These are phyloP conservation scores for Rhodotorula taiwanensis DNA, from an alignment of 768 basidiomycete genomes.

Conservation along the genomic window DNA sequence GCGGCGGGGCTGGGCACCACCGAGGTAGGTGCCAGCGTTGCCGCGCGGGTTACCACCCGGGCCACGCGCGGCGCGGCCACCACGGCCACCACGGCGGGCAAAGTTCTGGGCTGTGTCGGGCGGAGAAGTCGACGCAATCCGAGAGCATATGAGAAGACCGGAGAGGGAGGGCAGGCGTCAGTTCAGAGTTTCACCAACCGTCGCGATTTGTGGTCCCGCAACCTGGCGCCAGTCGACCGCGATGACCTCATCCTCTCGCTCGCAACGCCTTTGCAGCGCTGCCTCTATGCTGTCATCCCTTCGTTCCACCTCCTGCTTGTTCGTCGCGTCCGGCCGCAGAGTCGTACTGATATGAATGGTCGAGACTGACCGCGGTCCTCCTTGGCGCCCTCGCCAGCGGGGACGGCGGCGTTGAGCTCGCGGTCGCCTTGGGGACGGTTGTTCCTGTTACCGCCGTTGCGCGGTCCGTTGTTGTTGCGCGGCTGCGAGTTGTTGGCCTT, in stretches of 20 bases:
- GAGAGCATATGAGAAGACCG: not conserved
- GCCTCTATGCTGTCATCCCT: no score
- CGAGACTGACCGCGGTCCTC: conserved; percentile 33
- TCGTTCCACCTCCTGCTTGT: no score
- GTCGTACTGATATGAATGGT: no score
- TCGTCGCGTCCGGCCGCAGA: no score
- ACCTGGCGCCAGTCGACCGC: no score
- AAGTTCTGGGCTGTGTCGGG: conserved; percentile 46
- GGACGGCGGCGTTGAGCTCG: conserved; percentile 31
- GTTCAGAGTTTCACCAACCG: no score
- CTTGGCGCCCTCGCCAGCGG: conserved; percentile 33
- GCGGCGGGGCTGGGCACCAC: conserved; percentile 47
- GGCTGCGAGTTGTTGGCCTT: not conserved
- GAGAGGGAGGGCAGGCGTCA: not conserved
- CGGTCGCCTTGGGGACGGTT: conserved; percentile 13
- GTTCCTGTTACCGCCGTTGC: conserved; percentile 5
- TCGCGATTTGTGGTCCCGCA: no score
- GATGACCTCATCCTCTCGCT: no score
- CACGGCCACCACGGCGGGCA: conserved; percentile 50
- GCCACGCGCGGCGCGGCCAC: conserved; percentile 43
- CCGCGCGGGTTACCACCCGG: conserved; percentile 45
- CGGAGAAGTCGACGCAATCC: no score
- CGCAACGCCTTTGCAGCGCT: no score
- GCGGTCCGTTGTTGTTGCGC: conserved; percentile 8
- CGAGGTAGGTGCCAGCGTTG: conserved; percentile 50